These are phyloP conservation scores for Ustilago trichophora DNA, from an alignment of 1,284 basidiomycete species.

Conservation along the genomic window DNA sequence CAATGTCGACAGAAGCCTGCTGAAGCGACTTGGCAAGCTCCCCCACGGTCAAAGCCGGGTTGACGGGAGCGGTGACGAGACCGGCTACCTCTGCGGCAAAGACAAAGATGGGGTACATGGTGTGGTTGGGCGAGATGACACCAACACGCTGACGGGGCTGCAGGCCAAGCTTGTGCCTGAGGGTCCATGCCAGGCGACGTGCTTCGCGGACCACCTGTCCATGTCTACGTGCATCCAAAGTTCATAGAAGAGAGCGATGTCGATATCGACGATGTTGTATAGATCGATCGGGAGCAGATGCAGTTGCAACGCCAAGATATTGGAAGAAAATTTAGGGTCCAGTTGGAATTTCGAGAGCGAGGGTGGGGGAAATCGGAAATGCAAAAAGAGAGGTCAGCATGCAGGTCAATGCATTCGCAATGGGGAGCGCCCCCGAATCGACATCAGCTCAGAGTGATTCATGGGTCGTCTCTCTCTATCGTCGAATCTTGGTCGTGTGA, in stretches of 20 bases:
- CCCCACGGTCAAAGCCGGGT: constrained; percentile 57
- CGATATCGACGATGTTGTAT: neutral
- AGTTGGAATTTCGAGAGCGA: neutral
- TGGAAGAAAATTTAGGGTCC: neutral
- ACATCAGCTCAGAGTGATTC: neutral
- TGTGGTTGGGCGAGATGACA: constrained; percentile 62
- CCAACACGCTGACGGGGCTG: constrained; percentile 52
- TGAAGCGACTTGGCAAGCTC: constrained; percentile 58
- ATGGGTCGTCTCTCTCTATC: neutral
- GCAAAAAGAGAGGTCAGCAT: constrained; percentile 28
- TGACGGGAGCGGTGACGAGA: constrained; percentile 53
- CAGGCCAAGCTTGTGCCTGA: constrained; percentile 54
- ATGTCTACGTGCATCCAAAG: constrained; percentile 10
- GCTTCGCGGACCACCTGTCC: constrained; percentile 42
- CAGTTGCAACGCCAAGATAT: no score
- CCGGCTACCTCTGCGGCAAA: constrained; percentile 52
- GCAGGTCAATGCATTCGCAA: constrained; percentile 20
- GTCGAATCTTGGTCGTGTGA: neutral
- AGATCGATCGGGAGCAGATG: neutral
- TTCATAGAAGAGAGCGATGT: neutral
- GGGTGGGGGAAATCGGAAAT: neutral
- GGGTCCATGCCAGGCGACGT: constrained; percentile 45
- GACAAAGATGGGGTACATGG: constrained; percentile 53
- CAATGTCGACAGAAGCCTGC: constrained; percentile 48
- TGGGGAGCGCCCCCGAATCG: constrained; percentile 1